Evolutionary conservation across 192 early-diverging fungal genomes (phyloP).

Genomic region (Pilaira anomala): DNA sequence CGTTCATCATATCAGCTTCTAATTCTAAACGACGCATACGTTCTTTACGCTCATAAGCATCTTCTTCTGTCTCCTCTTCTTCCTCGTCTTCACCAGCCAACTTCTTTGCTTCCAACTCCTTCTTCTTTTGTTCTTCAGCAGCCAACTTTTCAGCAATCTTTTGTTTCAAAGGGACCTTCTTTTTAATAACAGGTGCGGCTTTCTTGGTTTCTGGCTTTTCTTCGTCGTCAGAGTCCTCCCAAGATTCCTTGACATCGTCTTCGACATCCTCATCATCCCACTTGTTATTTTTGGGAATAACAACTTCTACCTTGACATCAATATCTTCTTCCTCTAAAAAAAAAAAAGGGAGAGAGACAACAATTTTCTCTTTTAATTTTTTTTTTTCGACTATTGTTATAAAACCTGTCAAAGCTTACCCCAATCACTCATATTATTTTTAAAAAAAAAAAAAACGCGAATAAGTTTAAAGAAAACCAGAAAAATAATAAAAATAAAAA

Average conservation of each 20-base stretch:
- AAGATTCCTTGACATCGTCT: conserved; percentile 59
- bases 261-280: conserved; percentile 67
- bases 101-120: conserved; percentile 32
- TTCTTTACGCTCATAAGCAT: conserved; percentile 45
- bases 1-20: conserved; percentile 60
- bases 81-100: conserved; percentile 25
- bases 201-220: conserved; percentile 38
- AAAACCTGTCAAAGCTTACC: background rate
- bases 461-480: background rate
- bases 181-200: conserved; percentile 42
- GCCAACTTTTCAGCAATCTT: conserved; percentile 62
- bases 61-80: conserved; percentile 41
- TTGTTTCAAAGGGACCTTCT: conserved; percentile 52
- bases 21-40: conserved; percentile 41
- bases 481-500: background rate
- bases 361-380: background rate
- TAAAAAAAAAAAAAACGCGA: background rate
- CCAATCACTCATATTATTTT: conserved; percentile 5
- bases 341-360: too few relatives aligned
- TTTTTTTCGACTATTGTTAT: too few relatives aligned
- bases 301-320: conserved; percentile 27
- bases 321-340: conserved; percentile 25
- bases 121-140: conserved; percentile 47
- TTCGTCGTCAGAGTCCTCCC: conserved; percentile 60
- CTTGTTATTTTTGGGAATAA: conserved; percentile 44